Percentiles rank a stretch among this genome's conserved stretches.
These are phyloP conservation scores for Fusarium liriodendri DNA, from an alignment of 2,329 filamentous ascomycete genomes.

Conservation along the genomic window DNA sequence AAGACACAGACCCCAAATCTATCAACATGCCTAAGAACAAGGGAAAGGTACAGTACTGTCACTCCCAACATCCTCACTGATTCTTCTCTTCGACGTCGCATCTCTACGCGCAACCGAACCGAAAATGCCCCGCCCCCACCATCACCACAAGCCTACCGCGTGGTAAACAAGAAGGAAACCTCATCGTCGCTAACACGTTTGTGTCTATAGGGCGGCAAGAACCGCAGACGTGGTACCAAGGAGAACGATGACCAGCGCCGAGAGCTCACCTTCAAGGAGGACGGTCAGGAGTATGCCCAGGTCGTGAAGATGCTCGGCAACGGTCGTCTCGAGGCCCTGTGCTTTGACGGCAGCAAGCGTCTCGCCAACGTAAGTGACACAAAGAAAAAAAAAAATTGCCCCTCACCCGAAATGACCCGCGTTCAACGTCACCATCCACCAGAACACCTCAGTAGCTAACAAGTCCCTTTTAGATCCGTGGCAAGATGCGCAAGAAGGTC, in stretches of 20 bases:
- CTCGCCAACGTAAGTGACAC: constrained; percentile 53
- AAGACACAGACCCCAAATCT: constrained; percentile 15
- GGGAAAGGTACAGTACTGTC: constrained; percentile 81
- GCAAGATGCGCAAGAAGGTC: constrained; percentile 99
- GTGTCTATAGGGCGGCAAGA: constrained; percentile 87
- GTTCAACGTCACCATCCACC: not conserved
- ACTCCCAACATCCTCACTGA: not conserved
- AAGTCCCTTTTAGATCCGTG: constrained; percentile 63
- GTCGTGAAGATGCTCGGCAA: constrained; percentile 93
- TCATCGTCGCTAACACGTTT: constrained; percentile 33
- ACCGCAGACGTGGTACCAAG: constrained; percentile 98
- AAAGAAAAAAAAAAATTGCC: not conserved
- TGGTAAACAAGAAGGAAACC: constrained; percentile 8
- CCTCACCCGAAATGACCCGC: constrained; percentile 1
- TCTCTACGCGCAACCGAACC: constrained; percentile 24
- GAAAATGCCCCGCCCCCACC: constrained; percentile 46
- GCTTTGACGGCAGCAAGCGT: constrained; percentile 82
- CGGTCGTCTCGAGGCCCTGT: constrained; percentile 90
- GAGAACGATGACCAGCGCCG: constrained; percentile 99
- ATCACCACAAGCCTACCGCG: constrained; percentile 26
- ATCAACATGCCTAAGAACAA: constrained; percentile 96
- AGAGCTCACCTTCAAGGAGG: constrained; percentile 98
- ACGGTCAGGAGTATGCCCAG: constrained; percentile 78
- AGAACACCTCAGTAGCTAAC: not conserved
- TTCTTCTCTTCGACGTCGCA: constrained; percentile 2